Conservation (phyloP, 2,329 filamentous ascomycete genomes). For the Dactylellina haptotyla region DNA sequence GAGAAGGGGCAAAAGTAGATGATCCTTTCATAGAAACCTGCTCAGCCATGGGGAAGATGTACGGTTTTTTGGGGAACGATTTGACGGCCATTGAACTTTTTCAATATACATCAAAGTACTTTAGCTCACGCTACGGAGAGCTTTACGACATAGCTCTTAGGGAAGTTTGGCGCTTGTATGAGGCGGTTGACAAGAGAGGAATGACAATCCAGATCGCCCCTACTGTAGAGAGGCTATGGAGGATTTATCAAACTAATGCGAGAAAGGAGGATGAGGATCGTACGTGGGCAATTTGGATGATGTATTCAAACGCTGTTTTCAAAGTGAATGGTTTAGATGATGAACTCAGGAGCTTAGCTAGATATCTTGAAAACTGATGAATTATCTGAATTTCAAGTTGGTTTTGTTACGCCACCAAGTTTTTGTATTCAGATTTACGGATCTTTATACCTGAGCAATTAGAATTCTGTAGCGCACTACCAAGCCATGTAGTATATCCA, state of each 20-base stretch:
- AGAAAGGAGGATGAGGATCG: constrained; percentile 3
- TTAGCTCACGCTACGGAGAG: neutral
- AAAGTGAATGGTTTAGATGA: neutral
- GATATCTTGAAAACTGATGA: neutral
- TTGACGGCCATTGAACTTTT: neutral
- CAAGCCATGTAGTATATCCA: too few relatives aligned
- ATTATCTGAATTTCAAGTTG: too few relatives aligned
- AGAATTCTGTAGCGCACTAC: neutral
- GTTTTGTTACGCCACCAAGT: too few relatives aligned
- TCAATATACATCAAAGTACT: neutral
- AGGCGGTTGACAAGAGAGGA: neutral
- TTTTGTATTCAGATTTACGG: neutral
- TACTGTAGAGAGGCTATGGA: constrained; percentile 22
- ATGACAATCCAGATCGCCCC: constrained; percentile 18
- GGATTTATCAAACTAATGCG: neutral
- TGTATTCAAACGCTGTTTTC: constrained; percentile 9
- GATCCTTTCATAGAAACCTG: neutral
- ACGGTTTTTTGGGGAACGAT: neutral
- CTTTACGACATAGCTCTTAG: neutral
- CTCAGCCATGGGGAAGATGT: neutral
- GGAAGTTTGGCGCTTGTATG: neutral
- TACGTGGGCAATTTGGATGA: constrained; percentile 19
- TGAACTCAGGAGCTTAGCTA: neutral
- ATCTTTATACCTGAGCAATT: neutral
- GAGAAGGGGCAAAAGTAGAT: neutral